These are phyloP conservation scores for Aspergillus floridensis DNA, from an alignment of 2,329 filamentous ascomycete species.

Conservation along the genomic window DNA sequence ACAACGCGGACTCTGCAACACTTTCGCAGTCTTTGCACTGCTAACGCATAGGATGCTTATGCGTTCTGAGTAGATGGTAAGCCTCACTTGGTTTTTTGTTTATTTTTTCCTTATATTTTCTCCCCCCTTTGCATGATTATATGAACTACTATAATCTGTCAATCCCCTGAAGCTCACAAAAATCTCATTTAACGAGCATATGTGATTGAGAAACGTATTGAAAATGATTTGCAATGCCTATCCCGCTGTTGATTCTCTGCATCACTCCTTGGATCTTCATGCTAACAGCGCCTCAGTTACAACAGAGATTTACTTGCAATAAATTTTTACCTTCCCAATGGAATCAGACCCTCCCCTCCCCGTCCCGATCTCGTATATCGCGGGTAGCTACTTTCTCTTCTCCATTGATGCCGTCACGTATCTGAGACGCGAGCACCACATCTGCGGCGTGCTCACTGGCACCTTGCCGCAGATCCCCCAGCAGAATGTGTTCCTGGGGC, in stretches of 20 bases:
- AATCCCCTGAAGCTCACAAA: conserved; percentile 68
- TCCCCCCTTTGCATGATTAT: conserved; percentile 59
- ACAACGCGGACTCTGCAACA: conserved; percentile 29
- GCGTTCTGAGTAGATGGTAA: conserved; percentile 30
- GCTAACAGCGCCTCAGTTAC: conserved; percentile 24
- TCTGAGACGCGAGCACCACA: conserved; percentile 75
- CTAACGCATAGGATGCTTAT: not conserved
- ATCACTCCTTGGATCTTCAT: conserved; percentile 9
- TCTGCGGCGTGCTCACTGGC: conserved; percentile 81
- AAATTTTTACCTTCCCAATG: conserved; percentile 22
- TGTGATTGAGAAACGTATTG: conserved; percentile 46
- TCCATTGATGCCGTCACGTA: conserved; percentile 76
- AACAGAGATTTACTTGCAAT: conserved; percentile 12
- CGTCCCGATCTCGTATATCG: conserved; percentile 77
- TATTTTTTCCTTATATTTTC: too few species aligned
- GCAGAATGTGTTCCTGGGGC: conserved; percentile 87
- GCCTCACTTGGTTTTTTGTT: conserved; percentile 12
- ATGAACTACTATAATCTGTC: conserved; percentile 68
- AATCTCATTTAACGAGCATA: conserved; percentile 39
- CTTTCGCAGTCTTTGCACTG: conserved; percentile 5
- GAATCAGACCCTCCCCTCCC: conserved; percentile 48
- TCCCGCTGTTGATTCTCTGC: conserved; percentile 8
- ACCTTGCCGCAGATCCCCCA: conserved; percentile 89
- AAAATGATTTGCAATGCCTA: conserved; percentile 30
- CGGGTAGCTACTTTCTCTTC: conserved; percentile 83